A percentile compares a stretch with the other conserved stretches of the same genome.
These are phyloP conservation scores for Tuber borchii DNA, from an alignment of 495 filamentous ascomycete species.

Conservation along the genomic window DNA sequence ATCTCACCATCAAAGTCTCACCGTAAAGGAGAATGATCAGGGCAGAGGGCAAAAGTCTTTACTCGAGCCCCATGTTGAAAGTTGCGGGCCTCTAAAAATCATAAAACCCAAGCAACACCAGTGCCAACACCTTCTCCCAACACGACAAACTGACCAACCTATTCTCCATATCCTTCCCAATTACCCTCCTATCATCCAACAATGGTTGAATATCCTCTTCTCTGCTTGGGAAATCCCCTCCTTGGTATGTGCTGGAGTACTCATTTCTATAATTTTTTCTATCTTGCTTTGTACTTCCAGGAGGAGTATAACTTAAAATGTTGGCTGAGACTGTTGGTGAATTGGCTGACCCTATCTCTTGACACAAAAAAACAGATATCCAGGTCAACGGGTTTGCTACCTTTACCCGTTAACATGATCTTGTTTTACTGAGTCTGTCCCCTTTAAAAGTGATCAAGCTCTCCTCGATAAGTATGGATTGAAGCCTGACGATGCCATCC, in stretches of 20 bases:
- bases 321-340: conserved; percentile 2
- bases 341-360: conserved; percentile 4
- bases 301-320: neutral
- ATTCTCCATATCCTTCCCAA: neutral
- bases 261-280: conserved; percentile 27
- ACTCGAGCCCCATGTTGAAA: neutral
- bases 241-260: conserved; percentile 56
- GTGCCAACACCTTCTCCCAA: neutral
- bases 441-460: conserved; percentile 54
- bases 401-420: conserved; percentile 23
- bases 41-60: neutral
- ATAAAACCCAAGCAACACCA: neutral
- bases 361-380: conserved; percentile 59
- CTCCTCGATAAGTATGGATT: conserved; percentile 87
- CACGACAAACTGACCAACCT: conserved; percentile 9
- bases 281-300: neutral
- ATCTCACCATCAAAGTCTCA: neutral
- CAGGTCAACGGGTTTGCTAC: conserved; percentile 64
- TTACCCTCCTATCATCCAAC: neutral
- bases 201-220: conserved; percentile 62
- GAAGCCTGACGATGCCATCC: conserved; percentile 94
- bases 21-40: neutral
- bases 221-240: conserved; percentile 93
- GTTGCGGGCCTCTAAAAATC: neutral
- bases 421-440: conserved; percentile 13